Conservation (phyloP, 306 rosid genomes). For the Lathyrus sativus region DNA sequence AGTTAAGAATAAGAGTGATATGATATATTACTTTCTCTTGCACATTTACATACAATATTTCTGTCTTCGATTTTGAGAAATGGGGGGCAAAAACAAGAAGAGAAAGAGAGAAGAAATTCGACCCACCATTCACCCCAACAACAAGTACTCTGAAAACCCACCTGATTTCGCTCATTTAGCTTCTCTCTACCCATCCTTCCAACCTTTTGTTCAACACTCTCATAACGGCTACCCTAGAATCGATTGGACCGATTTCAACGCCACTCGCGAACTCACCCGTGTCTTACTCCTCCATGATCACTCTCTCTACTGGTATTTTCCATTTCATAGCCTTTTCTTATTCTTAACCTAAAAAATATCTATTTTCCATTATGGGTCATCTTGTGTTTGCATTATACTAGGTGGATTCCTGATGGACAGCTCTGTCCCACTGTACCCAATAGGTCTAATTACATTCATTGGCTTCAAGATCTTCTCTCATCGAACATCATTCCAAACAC, state of each 20-base stretch:
- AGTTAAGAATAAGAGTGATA: too few relatives aligned
- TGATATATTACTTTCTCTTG: too few relatives aligned
- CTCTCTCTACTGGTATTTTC: slow-evolving; percentile 40
- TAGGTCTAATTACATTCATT: slow-evolving; percentile 87
- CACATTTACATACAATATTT: too few relatives aligned
- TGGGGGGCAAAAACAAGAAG: slow-evolving; percentile 42
- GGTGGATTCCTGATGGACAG: slow-evolving; percentile 99
- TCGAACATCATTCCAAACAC: slow-evolving; percentile 60
- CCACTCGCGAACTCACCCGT: slow-evolving; percentile 75
- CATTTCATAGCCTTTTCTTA: not conserved
- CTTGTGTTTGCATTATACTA: slow-evolving; percentile 2
- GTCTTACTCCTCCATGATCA: slow-evolving; percentile 46
- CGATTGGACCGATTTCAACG: slow-evolving; percentile 84
- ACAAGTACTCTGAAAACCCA: slow-evolving; percentile 74
- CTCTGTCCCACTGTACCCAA: slow-evolving; percentile 93
- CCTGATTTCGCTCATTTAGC: slow-evolving; percentile 77
- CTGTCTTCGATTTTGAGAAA: slow-evolving; percentile 1
- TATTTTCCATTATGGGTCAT: too few relatives aligned
- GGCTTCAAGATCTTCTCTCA: slow-evolving; percentile 79
- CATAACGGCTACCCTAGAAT: slow-evolving; percentile 48
- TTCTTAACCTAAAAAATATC: too few relatives aligned
- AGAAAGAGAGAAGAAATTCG: slow-evolving; percentile 37
- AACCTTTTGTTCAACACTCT: slow-evolving; percentile 50
- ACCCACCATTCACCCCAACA: slow-evolving; percentile 58
- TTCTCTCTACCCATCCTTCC: slow-evolving; percentile 75